Conservation (phyloP, 1,284 basidiomycete species). For the Puccinia polysora region DNA sequence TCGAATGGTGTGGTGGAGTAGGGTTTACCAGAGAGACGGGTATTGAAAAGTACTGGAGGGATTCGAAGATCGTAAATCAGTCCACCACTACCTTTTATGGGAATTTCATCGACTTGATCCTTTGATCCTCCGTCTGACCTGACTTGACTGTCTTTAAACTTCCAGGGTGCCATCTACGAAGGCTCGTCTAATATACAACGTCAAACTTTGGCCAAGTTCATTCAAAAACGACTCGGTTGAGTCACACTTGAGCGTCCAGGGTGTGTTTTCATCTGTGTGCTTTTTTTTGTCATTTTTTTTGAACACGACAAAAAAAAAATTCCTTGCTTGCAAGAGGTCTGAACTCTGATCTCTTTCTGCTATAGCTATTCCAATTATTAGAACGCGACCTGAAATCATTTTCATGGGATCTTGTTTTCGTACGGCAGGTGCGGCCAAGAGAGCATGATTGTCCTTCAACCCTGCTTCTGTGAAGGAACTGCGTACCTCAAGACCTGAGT, state of each 20-base stretch:
- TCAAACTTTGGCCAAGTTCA: constrained; percentile 80
- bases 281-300: neutral
- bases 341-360: no score
- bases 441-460: no score
- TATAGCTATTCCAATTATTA: no score
- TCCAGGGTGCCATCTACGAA: constrained; percentile 84
- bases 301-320: neutral
- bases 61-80: constrained; percentile 69
- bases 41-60: constrained; percentile 75
- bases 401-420: no score
- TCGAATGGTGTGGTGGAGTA: constrained; percentile 94
- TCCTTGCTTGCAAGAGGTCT: neutral
- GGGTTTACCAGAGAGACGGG: constrained; percentile 93
- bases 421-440: no score
- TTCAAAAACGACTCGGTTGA: constrained; percentile 27
- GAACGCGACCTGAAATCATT: no score
- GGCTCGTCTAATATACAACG: constrained; percentile 95
- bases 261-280: neutral
- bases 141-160: no score
- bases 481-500: no score
- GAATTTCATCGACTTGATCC: neutral
- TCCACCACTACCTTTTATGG: neutral
- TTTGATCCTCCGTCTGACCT: no score
- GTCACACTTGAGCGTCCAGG: no score
- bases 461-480: no score